A percentile compares a stretch with the other conserved stretches of the same genome.
Conservation (phyloP, 495 filamentous ascomycete genomes). For the Friedmanniomyces simplex region DNA sequence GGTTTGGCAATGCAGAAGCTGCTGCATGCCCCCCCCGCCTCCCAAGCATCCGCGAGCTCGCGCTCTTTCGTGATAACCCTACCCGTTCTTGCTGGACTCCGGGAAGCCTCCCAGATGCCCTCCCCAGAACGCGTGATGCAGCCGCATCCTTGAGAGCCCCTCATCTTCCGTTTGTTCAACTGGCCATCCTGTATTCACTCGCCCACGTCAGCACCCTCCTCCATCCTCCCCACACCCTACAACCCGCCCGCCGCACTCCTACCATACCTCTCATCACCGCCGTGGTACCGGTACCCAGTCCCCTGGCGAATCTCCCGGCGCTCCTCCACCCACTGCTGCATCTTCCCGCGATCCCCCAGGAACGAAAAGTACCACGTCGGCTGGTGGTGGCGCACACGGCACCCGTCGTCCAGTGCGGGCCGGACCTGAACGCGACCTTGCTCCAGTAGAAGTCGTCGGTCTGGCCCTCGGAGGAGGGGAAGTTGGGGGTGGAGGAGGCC, state of each 20-base stretch:
- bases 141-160: no score
- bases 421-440: neutral
- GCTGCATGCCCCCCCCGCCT: neutral
- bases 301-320: neutral
- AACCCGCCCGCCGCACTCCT: no score
- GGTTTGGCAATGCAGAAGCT: neutral
- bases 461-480: neutral
- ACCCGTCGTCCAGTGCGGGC: constrained; percentile 4
- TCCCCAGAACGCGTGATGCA: no score
- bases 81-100: no score
- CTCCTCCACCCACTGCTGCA: constrained; percentile 3
- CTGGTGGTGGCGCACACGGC: constrained; percentile 10
- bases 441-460: constrained; percentile 10
- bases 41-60: neutral
- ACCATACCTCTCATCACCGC: no score
- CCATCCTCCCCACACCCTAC: no score
- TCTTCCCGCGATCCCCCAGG: constrained; percentile 7
- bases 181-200: no score
- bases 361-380: constrained; percentile 18
- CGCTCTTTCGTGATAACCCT: neutral
- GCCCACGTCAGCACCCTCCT: no score
- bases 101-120: no score
- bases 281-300: neutral
- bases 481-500: constrained; percentile 10
- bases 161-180: no score